Evolutionary conservation across 768 basidiomycete genomes (phyloP).

Genomic region (Leccinum imitatum): DNA sequence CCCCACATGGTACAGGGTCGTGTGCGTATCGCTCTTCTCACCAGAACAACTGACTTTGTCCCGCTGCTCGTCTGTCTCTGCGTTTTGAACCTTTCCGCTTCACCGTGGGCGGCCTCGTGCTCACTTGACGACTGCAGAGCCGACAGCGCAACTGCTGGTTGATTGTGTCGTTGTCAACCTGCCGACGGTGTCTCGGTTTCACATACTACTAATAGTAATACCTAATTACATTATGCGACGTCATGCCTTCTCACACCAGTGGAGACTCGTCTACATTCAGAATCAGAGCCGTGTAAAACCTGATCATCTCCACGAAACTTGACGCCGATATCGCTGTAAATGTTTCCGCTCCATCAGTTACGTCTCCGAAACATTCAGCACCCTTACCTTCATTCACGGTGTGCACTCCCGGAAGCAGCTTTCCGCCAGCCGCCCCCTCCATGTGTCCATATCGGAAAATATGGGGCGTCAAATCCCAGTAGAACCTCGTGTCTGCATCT

Average conservation of each 20-base stretch:
- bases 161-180: not conserved
- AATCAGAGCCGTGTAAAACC: slow-evolving; percentile 64
- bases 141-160: not conserved
- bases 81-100: not conserved
- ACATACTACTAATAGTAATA: not conserved
- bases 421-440: slow-evolving; percentile 29
- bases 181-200: not conserved
- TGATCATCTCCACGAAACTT: slow-evolving; percentile 59
- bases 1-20: not conserved
- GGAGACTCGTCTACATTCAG: slow-evolving; percentile 64
- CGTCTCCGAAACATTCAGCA: not conserved
- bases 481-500: slow-evolving; percentile 41
- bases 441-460: slow-evolving; percentile 67
- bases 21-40: not conserved
- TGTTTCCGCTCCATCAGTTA: not conserved
- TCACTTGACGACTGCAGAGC: not conserved
- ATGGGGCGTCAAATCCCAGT: slow-evolving; percentile 48
- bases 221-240: not conserved
- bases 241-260: not conserved
- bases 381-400: slow-evolving; percentile 70
- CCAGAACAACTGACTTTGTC: not conserved
- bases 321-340: slow-evolving; percentile 43
- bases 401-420: slow-evolving; percentile 48
- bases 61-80: not conserved
- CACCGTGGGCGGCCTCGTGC: not conserved